Base-by-base conservation (phyloP, 495 filamentous ascomycete species). In the Daldinia decipiens region DNA sequence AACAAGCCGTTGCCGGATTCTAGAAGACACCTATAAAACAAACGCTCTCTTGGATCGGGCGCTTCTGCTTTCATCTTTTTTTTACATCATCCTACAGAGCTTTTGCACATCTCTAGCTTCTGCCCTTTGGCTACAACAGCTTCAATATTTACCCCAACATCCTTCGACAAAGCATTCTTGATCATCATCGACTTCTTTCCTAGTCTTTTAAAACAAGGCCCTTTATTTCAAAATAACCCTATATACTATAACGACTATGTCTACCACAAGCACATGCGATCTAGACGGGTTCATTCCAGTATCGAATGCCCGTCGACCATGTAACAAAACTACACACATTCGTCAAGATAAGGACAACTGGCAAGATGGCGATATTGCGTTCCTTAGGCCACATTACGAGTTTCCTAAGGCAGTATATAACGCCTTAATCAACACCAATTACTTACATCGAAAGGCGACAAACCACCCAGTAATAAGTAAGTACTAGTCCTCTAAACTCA, bases 401-500 rank as follows among this genome's bases (percentile, higher is more conserved):
- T 76, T 77, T 60, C 39, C 11, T 27, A 0, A 7, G 1, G 24
- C 17, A 0, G 72, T 76, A 31, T 65, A 51, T 17, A 27, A 40
- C 11, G 29, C 47, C 12, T 64, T 77, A 51, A 69, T 71, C 11
- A 27, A 60, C 2, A 34, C 50, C 15, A 38, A 67, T 8, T 76
- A 78, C 40, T 4, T 79, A 9, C 60, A 29, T 4, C 11, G 0
- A 13, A 19, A 5, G 5, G 78, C 79, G 0, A 79, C 75, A 4
- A 54, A 59, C 8, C 79, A 81, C 53, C 79, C 79, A 0, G 77
- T 79, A 38, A 78, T 80, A 21, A 64, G 50, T 53, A 53, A 1
- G 26, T n/a, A 27, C 24, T 31, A 31, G 12, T 24, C 27, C 4
- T n/a, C 21, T 53, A 24, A 26, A 51, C 4, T 51, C 19, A 8